Evolutionary conservation across 1,284 basidiomycete species (phyloP).

Genomic region (Microbotryomycetes sp.): DNA sequence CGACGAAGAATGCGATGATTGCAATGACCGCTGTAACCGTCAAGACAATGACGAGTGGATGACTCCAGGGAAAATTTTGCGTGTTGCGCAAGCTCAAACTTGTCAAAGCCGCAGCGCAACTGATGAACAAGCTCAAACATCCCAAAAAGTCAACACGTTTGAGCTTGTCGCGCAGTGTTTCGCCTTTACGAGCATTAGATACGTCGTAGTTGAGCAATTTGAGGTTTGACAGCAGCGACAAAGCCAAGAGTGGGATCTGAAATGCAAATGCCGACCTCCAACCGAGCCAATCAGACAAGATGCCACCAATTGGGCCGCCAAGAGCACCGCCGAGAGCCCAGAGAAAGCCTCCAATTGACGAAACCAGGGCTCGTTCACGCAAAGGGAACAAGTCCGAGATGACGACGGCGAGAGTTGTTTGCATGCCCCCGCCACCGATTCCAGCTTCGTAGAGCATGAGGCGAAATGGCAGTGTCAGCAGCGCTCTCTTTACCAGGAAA

Average conservation of each 20-base stretch:
- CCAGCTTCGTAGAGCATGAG: slow-evolving; percentile 3
- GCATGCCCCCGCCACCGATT: slow-evolving; percentile 45
- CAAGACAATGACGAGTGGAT: slow-evolving; percentile 53
- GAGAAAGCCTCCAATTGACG: background rate
- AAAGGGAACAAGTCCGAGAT: slow-evolving; percentile 71
- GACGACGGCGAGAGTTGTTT: slow-evolving; percentile 52
- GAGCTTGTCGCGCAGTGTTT: slow-evolving; percentile 10
- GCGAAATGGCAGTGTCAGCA: too few species aligned
- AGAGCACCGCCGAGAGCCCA: slow-evolving; percentile 8
- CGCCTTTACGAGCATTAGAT: background rate
- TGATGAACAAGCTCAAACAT: slow-evolving; percentile 5
- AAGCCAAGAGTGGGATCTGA: slow-evolving; percentile 14
- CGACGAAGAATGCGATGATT: slow-evolving; percentile 53
- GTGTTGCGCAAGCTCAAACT: slow-evolving; percentile 9
- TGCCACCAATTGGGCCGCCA: slow-evolving; percentile 15
- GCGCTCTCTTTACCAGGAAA: background rate
- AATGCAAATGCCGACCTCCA: slow-evolving; percentile 12
- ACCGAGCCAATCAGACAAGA: slow-evolving; percentile 8
- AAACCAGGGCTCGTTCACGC: slow-evolving; percentile 60
- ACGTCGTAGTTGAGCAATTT: slow-evolving; percentile 8
- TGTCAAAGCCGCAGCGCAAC: slow-evolving; percentile 1
- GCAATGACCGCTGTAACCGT: slow-evolving; percentile 50
- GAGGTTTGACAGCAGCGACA: background rate
- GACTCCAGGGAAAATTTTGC: slow-evolving; percentile 5
- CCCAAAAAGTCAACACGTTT: slow-evolving; percentile 16